Evolutionary conservation across 139 green algal species (phyloP).

Genomic region (Raphidocelis subcapitata): DNA sequence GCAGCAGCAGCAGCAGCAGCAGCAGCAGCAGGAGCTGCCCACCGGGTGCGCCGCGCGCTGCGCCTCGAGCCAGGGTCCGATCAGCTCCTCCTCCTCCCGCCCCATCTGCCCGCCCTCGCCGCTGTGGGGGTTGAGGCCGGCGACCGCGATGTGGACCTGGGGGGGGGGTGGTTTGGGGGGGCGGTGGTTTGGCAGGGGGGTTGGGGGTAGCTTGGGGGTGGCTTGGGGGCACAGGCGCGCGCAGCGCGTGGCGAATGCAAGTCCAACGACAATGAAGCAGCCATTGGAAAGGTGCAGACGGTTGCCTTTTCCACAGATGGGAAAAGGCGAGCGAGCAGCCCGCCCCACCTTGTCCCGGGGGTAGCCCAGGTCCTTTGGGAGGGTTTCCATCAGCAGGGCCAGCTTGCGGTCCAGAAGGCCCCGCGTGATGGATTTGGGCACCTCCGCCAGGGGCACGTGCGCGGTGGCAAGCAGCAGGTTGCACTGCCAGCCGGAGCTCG

Average conservation of each 20-base stretch:
- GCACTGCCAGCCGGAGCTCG: not conserved
- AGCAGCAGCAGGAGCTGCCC: too few species aligned
- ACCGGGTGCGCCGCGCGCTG: not conserved
- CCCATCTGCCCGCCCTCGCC: not conserved
- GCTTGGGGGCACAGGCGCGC: too few species aligned
- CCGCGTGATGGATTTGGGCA: not conserved
- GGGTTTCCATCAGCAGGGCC: not conserved
- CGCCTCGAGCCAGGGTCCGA: not conserved
- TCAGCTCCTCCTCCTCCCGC: not conserved
- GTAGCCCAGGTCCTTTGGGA: not conserved
- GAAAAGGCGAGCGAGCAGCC: too few species aligned
- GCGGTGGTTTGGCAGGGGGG: too few species aligned
- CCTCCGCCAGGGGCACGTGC: not conserved
- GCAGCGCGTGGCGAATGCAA: too few species aligned
- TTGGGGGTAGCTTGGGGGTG: too few species aligned
- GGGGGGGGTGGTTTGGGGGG: too few species aligned
- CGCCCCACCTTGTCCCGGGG: not conserved
- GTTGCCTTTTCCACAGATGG: too few species aligned
- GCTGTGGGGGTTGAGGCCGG: conserved; percentile 1
- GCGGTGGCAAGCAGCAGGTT: not conserved
- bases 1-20: too few species aligned
- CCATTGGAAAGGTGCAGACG: too few species aligned
- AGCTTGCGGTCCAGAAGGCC: not conserved
- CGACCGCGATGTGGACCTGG: not conserved
- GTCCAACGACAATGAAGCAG: too few species aligned